Conservation (phyloP, 2,329 filamentous ascomycete genomes). For the Aspergillus quadricinctus region DNA sequence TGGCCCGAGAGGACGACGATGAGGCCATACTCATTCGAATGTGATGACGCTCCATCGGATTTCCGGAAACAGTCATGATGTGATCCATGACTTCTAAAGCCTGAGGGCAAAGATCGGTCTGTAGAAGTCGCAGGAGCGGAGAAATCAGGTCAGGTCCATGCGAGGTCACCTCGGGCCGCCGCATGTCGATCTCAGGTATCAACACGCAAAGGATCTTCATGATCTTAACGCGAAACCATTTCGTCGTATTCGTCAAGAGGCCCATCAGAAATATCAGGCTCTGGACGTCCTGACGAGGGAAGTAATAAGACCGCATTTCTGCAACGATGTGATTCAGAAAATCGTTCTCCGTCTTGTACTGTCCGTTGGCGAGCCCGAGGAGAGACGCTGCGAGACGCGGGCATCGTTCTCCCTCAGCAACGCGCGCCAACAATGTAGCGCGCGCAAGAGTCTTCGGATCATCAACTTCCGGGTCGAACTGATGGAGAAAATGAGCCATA, state of each 20-base stretch:
- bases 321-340: constrained; percentile 71
- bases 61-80: constrained; percentile 90
- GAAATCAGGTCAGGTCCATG: constrained; percentile 95
- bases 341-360: constrained; percentile 65
- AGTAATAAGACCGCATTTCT: constrained; percentile 71
- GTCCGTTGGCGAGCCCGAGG: constrained; percentile 63
- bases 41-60: constrained; percentile 89
- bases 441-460: constrained; percentile 56
- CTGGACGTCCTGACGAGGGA: constrained; percentile 76
- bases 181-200: constrained; percentile 89
- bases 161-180: constrained; percentile 78
- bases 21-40: constrained; percentile 97
- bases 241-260: constrained; percentile 77
- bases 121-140: constrained; percentile 78
- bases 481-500: constrained; percentile 75
- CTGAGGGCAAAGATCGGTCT: constrained; percentile 90
- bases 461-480: constrained; percentile 63
- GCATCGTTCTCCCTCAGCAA: constrained; percentile 69
- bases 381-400: constrained; percentile 65
- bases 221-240: constrained; percentile 88
- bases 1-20: constrained; percentile 69
- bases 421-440: constrained; percentile 65
- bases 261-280: constrained; percentile 88
- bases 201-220: constrained; percentile 84
- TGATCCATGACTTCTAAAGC: constrained; percentile 88